Evolutionary conservation across 345 rosid genomes (phyloP), one percentile per base, ranked within the genome.

Genomic region (Pistacia atlantica): DNA sequence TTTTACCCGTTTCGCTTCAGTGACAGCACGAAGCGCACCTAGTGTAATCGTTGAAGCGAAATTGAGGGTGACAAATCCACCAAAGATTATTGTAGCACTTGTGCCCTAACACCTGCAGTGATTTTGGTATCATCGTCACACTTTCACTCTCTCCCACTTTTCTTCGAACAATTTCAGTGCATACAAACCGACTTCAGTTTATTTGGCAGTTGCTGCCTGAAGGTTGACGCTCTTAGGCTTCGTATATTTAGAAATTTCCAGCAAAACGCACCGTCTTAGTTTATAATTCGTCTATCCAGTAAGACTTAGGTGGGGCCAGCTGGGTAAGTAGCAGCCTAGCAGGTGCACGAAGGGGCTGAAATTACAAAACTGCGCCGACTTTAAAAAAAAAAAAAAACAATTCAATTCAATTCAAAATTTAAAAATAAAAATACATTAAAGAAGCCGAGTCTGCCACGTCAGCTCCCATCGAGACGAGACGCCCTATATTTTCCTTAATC

Each of bases 61-160:
- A 81, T 75, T 90, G 72, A 83, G 59, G 69, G 87, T 59, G 38
- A 83, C 76, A 37, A 86, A 52, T 68, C 92, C 89, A 0, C 94
- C 93, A 6, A 84, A 2, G 28, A 83, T 69, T 14, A 87, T 67
- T 7, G 87, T 90, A 61, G 77, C 77, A 62, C 78, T 76, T 10
- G 77, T 71, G 42, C 77, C 70, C 63, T n/a, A 92, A 22, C 5
- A 76, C 37, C 9, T 78, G 83, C 46, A 89, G 49, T 42, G 87
- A 89, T 81, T 87, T 89, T 31, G 85, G 86, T 72, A 85, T 82
- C 97, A 90, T 90, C 77, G 31, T 35, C 57, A 4, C 1, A 11
- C 18, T 77, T 58, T 59, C 11, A 31, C n/a, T 85, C 88, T 73
- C 9, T 56, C 45, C 8, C 83, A 75, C 72, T 4, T 80, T 86